Base-by-base conservation (phyloP, 257 asterid species). In the Solanum appendiculatum region DNA sequence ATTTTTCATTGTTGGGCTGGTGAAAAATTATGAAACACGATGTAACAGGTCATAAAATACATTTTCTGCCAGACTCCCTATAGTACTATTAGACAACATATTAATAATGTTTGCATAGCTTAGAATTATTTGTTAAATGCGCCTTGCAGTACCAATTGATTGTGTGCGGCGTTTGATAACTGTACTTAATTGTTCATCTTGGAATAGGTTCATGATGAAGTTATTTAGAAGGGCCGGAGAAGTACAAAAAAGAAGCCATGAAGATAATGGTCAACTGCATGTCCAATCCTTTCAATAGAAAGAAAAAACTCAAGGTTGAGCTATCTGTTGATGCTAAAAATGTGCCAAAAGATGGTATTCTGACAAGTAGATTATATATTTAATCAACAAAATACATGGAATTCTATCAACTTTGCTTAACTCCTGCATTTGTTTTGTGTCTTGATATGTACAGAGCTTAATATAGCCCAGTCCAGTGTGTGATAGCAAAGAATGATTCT, bases 341-440 rank as follows among this genome's bases (percentile, higher is more conserved):
- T 96, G 94, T 86, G 99, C 97, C n/a, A 89, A 92, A 86, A 94
- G 92, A 90, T 96, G 99, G 99, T 95, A 96, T 88, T 86, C 94
- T 78, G 99, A 97, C 89, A 96, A 95, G 95, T 96, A 95, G 92
- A 86, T 5, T 42, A 75, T 27, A n/a, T n/a, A n/a, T n/a, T n/a
- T n/a, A n/a, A n/a, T n/a, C n/a, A n/a, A n/a, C n/a, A n/a, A n/a
- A n/a, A n/a, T n/a, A n/a, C n/a, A n/a, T n/a, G n/a, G n/a, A n/a
- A n/a, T n/a, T n/a, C n/a, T n/a, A n/a, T n/a, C n/a, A n/a, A n/a
- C n/a, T n/a, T n/a, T n/a, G n/a, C n/a, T n/a, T n/a, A n/a, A n/a
- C n/a, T n/a, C n/a, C n/a, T n/a, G n/a, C n/a, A n/a, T n/a, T n/a
- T n/a, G n/a, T n/a, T n/a, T n/a, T n/a, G n/a, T n/a, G n/a, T n/a